Base-by-base conservation (phyloP, 2,329 filamentous ascomycete genomes). In the Sordariomycetes sp. region DNA sequence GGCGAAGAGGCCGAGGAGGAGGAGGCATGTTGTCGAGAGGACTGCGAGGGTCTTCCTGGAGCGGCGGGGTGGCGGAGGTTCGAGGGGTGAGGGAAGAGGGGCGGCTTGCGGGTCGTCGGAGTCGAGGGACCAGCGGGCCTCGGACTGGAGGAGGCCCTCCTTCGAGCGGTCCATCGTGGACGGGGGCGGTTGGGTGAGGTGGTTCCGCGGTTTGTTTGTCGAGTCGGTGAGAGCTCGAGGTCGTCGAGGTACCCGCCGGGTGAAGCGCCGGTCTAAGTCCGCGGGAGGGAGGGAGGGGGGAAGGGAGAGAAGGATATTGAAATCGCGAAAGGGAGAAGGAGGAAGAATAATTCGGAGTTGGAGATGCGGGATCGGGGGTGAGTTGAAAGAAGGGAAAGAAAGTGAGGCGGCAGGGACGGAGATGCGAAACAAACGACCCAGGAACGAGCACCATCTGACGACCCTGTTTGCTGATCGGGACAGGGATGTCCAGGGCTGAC, bases 1-100 rank as follows among this genome's bases (percentile, higher is more conserved):
- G 5, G 72, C 73, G 16, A 74, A 75, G 16, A 74, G 71, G 0
- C 70, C 70, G 12, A 70, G 71, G 8, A 80, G 62, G 22, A 76
- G 58, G 2, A 76, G 59, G 66, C 72, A 71, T 3, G 74, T 59
- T 4, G 69, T 51, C 3, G 66, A 65, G 12, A 72, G 60, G 18
- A 74, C 50, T 6, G 60, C 65, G 25, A 67, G 67, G 3, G 69
- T 43, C 24, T 55, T 55, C 32, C 6, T 18, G 22, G 16, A 55
- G 18, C 53, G 46, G 46, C 22, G 20, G 46, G 22, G 22, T 10
- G 16, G 11, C 4, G 34, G 10, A 18, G 53, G 32, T 37, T 54
- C 48, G 50, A 12, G 28, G 20, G 35, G 35, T 6, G 50, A 2
- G 16, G 14, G 8, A 11, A 25, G 22, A 20, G 25, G 10, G 22